phyloP scores from a whole-genome alignment of 805 yeast genomes.

The Ogataea wickerhamii region DNA sequence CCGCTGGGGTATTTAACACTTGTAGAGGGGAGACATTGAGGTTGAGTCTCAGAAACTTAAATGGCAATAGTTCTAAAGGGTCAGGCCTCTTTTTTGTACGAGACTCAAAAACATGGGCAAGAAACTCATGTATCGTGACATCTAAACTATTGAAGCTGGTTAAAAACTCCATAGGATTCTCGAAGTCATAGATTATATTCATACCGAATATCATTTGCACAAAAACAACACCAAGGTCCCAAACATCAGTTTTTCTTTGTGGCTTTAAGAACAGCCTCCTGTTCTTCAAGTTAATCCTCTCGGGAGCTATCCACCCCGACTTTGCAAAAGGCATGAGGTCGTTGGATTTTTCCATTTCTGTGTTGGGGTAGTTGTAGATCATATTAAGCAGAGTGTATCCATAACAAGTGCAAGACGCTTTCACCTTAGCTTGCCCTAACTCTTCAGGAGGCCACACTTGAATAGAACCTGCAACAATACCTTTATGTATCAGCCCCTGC shows the following conservation, averaged over 20 bases:
- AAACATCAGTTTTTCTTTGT: conserved; percentile 82
- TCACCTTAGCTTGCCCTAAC: conserved; percentile 54
- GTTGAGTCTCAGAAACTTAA: conserved; percentile 75
- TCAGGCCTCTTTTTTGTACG: conserved; percentile 72
- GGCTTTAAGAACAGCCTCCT: conserved; percentile 39
- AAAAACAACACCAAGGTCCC: conserved; percentile 86
- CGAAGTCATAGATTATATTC: conserved; percentile 49
- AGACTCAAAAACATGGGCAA: conserved; percentile 59
- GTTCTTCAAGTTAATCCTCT: conserved; percentile 36
- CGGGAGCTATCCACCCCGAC: conserved; percentile 79
- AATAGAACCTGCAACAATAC: conserved; percentile 59
- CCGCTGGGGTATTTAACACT: conserved; percentile 4
- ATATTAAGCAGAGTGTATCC: conserved; percentile 46
- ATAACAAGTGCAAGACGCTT: conserved; percentile 57
- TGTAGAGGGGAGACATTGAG: conserved; percentile 36
- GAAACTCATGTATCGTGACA: conserved; percentile 60
- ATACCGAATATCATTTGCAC: conserved; percentile 62
- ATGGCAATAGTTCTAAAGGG: conserved; percentile 80
- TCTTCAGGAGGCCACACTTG: conserved; percentile 48
- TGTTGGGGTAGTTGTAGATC: conserved; percentile 32
- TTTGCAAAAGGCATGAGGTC: conserved; percentile 27
- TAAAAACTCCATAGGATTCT: conserved; percentile 64
- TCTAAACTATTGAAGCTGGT: conserved; percentile 36
- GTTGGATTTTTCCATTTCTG: conserved; percentile 17
- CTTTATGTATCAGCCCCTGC: conserved; percentile 74